Base-by-base conservation (phyloP, 306 rosid species). In the Aeschynomene evenia region DNA sequence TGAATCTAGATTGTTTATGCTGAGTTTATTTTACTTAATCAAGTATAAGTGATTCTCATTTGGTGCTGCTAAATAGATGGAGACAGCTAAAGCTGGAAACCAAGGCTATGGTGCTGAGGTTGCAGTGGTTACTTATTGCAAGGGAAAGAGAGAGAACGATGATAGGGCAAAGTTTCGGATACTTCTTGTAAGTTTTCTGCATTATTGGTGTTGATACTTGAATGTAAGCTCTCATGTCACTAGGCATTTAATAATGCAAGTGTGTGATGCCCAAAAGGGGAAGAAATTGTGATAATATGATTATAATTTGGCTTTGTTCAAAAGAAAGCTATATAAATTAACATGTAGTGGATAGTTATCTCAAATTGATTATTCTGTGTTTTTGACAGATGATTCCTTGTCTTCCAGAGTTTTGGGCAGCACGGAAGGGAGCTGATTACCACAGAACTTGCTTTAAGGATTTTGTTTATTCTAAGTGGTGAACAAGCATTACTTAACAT, bases 331-430 rank as follows among this genome's bases (percentile, higher is more conserved):
- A 50, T 73, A 50, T 69, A 80, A 59, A 63, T 60, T 74, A 39
- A 67, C 72, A 62, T 72, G 83, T 80, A 88, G 89, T 61, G 83
- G 73, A 68, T 82, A 83, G 86, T 77, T 71, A 66, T 89, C 98
- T 85, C 95, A 86, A 87, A 82, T 84, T 87, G 85, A 89, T 85
- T 85, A 88, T 87, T 84, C 88, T 91, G 90, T 89, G 81, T 95
- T 89, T 88, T 88, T 94, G 99, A 95, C 99, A 95, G 99, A 95
- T 89, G 91, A 89, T 95, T 95, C 96, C 95, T 95, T 95, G 97
- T 95, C 91, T 95, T 91, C 97, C 99, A 95, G 99, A 95, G 99
- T 95, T 95, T 95, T 81, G 99, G 99, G 76, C 99, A 95, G 97
- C 99, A 91, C 75, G 99, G 95, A 73, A 83, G 97, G 84, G 99